Evolutionary conservation across 2,329 filamentous ascomycete species (phyloP), one percentile per base, ranked within the genome.

Genomic region (Trichoderma afroharzianum): DNA sequence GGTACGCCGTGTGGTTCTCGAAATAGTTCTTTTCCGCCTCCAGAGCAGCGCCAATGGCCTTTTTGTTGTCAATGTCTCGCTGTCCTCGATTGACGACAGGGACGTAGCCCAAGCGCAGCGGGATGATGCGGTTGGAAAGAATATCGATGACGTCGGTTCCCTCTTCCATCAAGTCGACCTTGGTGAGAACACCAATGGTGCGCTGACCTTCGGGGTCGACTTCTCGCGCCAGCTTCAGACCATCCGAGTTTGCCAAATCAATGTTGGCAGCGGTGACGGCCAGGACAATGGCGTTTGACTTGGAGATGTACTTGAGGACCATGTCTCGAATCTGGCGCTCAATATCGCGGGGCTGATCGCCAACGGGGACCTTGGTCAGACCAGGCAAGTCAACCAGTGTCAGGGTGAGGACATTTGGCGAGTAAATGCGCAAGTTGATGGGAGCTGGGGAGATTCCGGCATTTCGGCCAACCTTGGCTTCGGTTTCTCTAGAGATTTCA

Each of bases 91-190:
- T 99, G 80, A 99, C 96, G 21, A 99, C 96, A 21, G 96, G 96
- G 26, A 99, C 94, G 80, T 99, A 99, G 76, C 96, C 96, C 76
- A 99, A 85, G 74, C 96, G 90, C 77, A 99, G 86, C 50, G 96
- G 96, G 81, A 99, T 99, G 81, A 99, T 97, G 78, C 96, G 92
- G 72, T 97, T 97, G 75, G 96, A 97, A 78, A 99, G 87, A 85
- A 99, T 99, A 83, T 99, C 96, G 76, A 99, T 95, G 55, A 98
- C 96, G 79, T 99, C 96, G 68, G 96, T 99, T 70, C 96, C 96
- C 30, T 97, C 94, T 82, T 99, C 96, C 96, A 99, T 99, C 80
- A 99, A 84, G 84, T 99, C 96, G 73, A 99, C 95, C 88, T 99
- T 99, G 77, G 95, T 98, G 77, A 99, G 88, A 73, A 99, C 96